These are phyloP conservation scores for Guadua angustifolia DNA, from an alignment of 176 grass and related monocot species.

Conservation along the genomic window DNA sequence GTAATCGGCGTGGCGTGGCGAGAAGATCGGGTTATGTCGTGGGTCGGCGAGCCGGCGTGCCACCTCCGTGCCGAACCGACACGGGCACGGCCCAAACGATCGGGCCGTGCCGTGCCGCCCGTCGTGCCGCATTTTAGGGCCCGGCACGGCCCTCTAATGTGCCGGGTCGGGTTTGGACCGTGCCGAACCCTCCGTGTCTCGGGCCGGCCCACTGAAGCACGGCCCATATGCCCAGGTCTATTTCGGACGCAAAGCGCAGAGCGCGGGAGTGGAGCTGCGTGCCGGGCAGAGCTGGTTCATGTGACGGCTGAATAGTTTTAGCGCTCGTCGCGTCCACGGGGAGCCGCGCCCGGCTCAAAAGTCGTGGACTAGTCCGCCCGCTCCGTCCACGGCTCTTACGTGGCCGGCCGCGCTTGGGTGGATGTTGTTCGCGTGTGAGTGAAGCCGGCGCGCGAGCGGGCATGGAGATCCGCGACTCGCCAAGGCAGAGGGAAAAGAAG, in stretches of 20 bases:
- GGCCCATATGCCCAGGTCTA: too few species aligned
- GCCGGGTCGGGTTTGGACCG: too few species aligned
- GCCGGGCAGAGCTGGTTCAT: slow-evolving; percentile 35
- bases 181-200: too few species aligned
- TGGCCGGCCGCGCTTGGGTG: slow-evolving; percentile 30
- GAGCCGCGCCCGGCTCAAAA: slow-evolving; percentile 29
- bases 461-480: slow-evolving; percentile 45
- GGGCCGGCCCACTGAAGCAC: too few species aligned
- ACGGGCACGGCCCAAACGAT: too few species aligned
- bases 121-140: too few species aligned
- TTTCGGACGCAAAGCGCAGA: slow-evolving; percentile 31
- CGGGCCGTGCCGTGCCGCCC: too few species aligned
- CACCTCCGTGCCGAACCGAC: too few species aligned
- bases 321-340: not conserved
- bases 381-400: not conserved
- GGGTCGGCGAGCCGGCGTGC: too few species aligned
- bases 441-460: slow-evolving; percentile 23
- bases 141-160: too few species aligned
- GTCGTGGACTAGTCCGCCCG: not conserved
- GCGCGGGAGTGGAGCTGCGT: slow-evolving; percentile 30
- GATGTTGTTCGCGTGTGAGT: slow-evolving; percentile 21
- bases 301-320: slow-evolving; percentile 42
- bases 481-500: not conserved
- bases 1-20: too few species aligned
- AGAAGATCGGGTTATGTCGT: too few species aligned